Base-by-base conservation (phyloP, 352 stramenopile genomes). In the Pythium phragmiticola region DNA sequence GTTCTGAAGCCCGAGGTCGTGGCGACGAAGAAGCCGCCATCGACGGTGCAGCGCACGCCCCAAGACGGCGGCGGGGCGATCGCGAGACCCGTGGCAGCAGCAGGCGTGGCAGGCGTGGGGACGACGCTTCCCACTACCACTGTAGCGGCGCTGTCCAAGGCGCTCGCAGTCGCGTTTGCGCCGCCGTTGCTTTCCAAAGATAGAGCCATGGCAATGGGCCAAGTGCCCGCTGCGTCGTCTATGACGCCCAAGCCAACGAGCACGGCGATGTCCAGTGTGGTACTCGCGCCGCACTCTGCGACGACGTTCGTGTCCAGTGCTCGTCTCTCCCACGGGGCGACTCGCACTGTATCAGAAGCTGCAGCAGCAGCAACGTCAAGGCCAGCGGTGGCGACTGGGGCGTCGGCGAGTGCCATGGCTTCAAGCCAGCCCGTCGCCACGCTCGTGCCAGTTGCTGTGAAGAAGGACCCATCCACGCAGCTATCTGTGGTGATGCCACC, bases 121-220 rank as follows among this genome's bases (percentile, higher is more conserved):
- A 13, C 37, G 30, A 13, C 37, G 37, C 14, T 57, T 46, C 50
- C 52, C 11, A 17, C 3, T 11, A 26, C 19, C 6, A 28, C 28
- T 19, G 52, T 49, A 9, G 52, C 41, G 4, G 26, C 16, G 23
- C 36, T 60, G 39, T 56, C 57, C 3, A 63, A 48, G 39, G 57
- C 46, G 21, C 34, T 63, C 7, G 57, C 57, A 5, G 57, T 47
- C 2, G 57, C 46, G 34, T 63, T 63, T 55, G 59, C 59, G 6
- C 41, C 50, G 9, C 59, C 59, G 4, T 23, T 65, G 4, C 1
- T 13, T 47, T 7, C 11, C 9, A 21, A 7, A 7, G 42, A 17
- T 47, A 3, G 11, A 34, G 7, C 2, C 7, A 8, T 13, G 13
- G 36, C 36, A 41, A 41, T 14, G 36, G 8, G 8, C 8, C 36